phyloP scores from a whole-genome alignment of 192 early-diverging fungal species.

The Jimgerdemannia lactiflua region DNA sequence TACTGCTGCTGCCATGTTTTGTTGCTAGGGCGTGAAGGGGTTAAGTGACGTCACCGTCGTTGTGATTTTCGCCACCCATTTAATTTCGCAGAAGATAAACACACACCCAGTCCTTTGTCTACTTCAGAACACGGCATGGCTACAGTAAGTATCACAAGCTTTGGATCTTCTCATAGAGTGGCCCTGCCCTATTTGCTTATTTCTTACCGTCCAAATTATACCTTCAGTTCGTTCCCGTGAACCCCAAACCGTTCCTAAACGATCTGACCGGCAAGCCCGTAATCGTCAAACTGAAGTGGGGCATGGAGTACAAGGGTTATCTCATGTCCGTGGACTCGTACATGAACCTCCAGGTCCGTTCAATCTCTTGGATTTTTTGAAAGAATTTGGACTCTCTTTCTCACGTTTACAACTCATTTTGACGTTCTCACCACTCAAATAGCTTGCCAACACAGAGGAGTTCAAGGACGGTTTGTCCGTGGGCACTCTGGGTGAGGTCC shows the following conservation, averaged over 20 bases:
- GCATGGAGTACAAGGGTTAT: slow-evolving; percentile 94
- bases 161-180: too few species aligned
- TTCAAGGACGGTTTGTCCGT: slow-evolving; percentile 89
- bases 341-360: slow-evolving; percentile 91
- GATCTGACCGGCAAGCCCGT: slow-evolving; percentile 91
- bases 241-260: slow-evolving; percentile 96
- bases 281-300: slow-evolving; percentile 97
- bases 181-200: too few species aligned
- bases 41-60: background rate
- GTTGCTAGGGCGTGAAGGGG: background rate
- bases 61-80: background rate
- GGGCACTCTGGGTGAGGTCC: slow-evolving; percentile 88
- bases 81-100: background rate
- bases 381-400: background rate
- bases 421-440: background rate
- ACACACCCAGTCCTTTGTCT: background rate
- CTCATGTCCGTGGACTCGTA: slow-evolving; percentile 91
- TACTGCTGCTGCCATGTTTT: slow-evolving; percentile 22
- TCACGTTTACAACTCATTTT: background rate
- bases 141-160: background rate
- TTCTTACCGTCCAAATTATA: too few species aligned
- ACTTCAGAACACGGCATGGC: background rate
- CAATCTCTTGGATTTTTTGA: background rate
- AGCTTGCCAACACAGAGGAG: slow-evolving; percentile 95
- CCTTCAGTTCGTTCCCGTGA: slow-evolving; percentile 61